Evolutionary conservation across 805 yeast genomes (phyloP).

Genomic region (Zygosaccharomyces lentus): DNA sequence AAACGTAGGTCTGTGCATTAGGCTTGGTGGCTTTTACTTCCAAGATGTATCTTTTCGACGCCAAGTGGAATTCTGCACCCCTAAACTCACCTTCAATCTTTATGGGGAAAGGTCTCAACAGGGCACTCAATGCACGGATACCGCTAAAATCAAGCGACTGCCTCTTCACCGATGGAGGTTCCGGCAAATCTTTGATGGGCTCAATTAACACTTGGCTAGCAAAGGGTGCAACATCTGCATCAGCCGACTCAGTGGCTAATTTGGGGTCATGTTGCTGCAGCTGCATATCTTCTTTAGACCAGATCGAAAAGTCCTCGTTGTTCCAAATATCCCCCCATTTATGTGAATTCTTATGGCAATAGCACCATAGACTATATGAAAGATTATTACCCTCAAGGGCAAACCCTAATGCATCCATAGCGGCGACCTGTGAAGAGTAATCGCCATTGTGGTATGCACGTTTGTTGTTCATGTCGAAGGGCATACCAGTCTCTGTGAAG

Average conservation of each 20-base stretch:
- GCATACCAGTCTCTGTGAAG: conserved; percentile 96
- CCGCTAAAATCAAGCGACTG: conserved; percentile 40
- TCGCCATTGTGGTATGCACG: conserved; percentile 62
- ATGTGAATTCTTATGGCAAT: conserved; percentile 68
- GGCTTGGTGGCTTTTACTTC: conserved; percentile 34
- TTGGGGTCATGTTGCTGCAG: background rate
- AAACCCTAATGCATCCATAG: conserved; percentile 74
- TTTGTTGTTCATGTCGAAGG: conserved; percentile 88
- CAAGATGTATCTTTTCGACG: conserved; percentile 44
- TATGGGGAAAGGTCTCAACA: conserved; percentile 71
- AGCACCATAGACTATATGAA: conserved; percentile 84
- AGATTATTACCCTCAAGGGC: conserved; percentile 74
- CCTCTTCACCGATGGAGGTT: conserved; percentile 10
- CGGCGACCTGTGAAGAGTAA: conserved; percentile 69
- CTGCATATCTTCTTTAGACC: conserved; percentile 58
- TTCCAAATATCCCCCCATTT: conserved; percentile 91
- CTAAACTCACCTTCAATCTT: conserved; percentile 57
- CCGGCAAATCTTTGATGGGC: conserved; percentile 6
- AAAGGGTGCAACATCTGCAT: conserved; percentile 3
- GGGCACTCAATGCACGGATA: conserved; percentile 68
- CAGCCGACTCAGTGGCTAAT: background rate
- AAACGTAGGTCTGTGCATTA: conserved; percentile 46
- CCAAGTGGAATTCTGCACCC: conserved; percentile 56
- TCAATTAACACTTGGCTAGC: conserved; percentile 4
- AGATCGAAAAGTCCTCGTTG: conserved; percentile 87